Percentiles rank a stretch among this genome's conserved stretches.
phyloP scores from a whole-genome alignment of 495 filamentous ascomycete genomes.

The Xylaria flabelliformis region DNA sequence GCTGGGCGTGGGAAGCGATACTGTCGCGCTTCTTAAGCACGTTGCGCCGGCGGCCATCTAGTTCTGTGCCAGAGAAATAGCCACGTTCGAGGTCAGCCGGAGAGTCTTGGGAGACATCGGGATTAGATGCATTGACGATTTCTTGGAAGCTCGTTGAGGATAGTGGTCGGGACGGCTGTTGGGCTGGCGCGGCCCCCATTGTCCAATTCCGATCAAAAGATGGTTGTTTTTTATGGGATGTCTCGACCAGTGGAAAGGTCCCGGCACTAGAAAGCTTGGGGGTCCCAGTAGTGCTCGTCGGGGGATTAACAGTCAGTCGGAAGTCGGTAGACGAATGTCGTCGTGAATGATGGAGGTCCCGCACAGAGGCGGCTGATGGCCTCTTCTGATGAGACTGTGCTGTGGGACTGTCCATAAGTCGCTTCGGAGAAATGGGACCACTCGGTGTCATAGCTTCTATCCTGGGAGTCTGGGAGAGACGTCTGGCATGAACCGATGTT shows the following conservation, averaged over 20 bases:
- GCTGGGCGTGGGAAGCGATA: slow-evolving; percentile 60
- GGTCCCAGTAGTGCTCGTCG: slow-evolving; percentile 39
- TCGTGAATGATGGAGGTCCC: slow-evolving; percentile 83
- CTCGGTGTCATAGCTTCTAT: slow-evolving; percentile 45
- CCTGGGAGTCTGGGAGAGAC: slow-evolving; percentile 52
- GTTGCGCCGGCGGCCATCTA: slow-evolving; percentile 75
- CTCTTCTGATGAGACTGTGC: slow-evolving; percentile 55
- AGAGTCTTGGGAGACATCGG: slow-evolving; percentile 45
- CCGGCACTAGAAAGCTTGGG: slow-evolving; percentile 43
- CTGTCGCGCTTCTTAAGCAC: slow-evolving; percentile 81
- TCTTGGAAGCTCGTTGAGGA: slow-evolving; percentile 58
- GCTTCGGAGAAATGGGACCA: slow-evolving; percentile 53
- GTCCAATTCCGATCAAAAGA: slow-evolving; percentile 95
- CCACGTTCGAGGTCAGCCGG: slow-evolving; percentile 79
- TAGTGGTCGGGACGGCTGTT: slow-evolving; percentile 45
- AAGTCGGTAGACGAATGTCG: slow-evolving; percentile 87
- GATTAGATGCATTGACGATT: slow-evolving; percentile 37
- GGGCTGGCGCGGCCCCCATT: slow-evolving; percentile 61
- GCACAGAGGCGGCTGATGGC: slow-evolving; percentile 83
- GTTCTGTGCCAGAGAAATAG: slow-evolving; percentile 91
- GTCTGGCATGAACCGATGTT: slow-evolving; percentile 49
- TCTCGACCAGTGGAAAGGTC: slow-evolving; percentile 44
- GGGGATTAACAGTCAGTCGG: slow-evolving; percentile 45
- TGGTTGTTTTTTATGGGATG: slow-evolving; percentile 74
- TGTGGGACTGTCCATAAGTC: slow-evolving; percentile 61